phyloP scores from a whole-genome alignment of 1,284 basidiomycete species.

The Amylostereum chailletii region DNA sequence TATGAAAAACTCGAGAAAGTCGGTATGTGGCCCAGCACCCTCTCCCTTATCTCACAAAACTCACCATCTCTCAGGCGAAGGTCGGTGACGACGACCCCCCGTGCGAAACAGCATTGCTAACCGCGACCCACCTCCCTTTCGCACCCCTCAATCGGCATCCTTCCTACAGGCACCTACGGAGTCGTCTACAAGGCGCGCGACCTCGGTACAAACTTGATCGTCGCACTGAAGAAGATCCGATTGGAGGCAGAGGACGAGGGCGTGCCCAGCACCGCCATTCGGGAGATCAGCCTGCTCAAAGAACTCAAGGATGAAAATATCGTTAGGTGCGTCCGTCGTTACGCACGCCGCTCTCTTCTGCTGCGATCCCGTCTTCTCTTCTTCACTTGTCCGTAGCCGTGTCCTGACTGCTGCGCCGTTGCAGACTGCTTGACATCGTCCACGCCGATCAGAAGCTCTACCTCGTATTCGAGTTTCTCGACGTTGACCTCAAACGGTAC shows the following conservation, averaged over 20 bases:
- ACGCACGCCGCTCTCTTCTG: too few relatives aligned
- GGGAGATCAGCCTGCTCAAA: slow-evolving; percentile 95
- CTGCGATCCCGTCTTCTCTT: too few relatives aligned
- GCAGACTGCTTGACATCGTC: slow-evolving; percentile 92
- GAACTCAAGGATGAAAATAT: slow-evolving; percentile 96
- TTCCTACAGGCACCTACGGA: slow-evolving; percentile 83
- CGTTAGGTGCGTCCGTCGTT: slow-evolving; percentile 53
- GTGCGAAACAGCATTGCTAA: slow-evolving; percentile 4
- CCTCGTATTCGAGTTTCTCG: slow-evolving; percentile 93
- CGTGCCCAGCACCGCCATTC: slow-evolving; percentile 94
- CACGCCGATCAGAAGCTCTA: slow-evolving; percentile 96
- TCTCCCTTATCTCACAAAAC: neutral
- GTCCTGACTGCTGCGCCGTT: neutral
- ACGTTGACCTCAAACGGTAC: slow-evolving; percentile 92
- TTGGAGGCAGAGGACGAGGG: slow-evolving; percentile 98
- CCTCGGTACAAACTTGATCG: slow-evolving; percentile 66
- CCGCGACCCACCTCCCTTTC: slow-evolving; percentile 3
- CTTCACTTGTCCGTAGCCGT: too few relatives aligned
- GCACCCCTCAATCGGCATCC: slow-evolving; percentile 3
- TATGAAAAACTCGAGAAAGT: slow-evolving; percentile 69
- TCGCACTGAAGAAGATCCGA: slow-evolving; percentile 96
- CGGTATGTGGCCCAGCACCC: slow-evolving; percentile 38
- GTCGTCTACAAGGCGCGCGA: slow-evolving; percentile 94
- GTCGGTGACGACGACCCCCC: slow-evolving; percentile 13
- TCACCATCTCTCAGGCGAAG: slow-evolving; percentile 18